phyloP scores from a whole-genome alignment of 2,329 filamentous ascomycete species.

The Aschersonia sp. region DNA sequence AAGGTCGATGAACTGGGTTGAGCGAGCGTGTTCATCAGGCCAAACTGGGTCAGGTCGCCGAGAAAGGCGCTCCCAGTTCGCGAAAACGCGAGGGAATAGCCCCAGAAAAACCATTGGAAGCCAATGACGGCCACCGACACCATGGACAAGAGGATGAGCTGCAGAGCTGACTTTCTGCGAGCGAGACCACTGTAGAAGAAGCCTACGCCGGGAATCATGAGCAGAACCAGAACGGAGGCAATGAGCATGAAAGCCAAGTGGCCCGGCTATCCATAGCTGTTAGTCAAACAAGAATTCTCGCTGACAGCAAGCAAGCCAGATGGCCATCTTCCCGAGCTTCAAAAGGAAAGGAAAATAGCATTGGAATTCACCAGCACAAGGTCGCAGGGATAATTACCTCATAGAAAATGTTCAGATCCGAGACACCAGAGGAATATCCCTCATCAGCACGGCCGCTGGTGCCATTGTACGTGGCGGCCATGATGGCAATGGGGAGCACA shows the following conservation, averaged over 20 bases:
- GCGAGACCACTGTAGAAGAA: constrained; percentile 92
- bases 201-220: constrained; percentile 88
- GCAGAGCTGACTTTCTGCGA: constrained; percentile 75
- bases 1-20: constrained; percentile 56
- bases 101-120: constrained; percentile 96
- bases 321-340: too few species aligned
- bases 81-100: constrained; percentile 74
- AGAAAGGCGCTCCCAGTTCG: constrained; percentile 66
- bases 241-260: constrained; percentile 73
- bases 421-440: constrained; percentile 35
- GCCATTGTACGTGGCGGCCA: constrained; percentile 32
- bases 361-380: background rate
- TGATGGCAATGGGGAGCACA: constrained; percentile 6
- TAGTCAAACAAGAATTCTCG: too few species aligned
- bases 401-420: constrained; percentile 76
- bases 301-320: too few species aligned
- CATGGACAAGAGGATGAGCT: constrained; percentile 73
- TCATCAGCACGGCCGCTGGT: constrained; percentile 31
- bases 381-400: constrained; percentile 34
- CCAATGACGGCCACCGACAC: constrained; percentile 66
- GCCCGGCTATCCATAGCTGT: constrained; percentile 27
- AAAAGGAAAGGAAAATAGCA: too few species aligned
- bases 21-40: constrained; percentile 62
- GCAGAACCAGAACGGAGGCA: constrained; percentile 63
- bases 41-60: constrained; percentile 68